Evolutionary conservation across 495 filamentous ascomycete genomes (phyloP).

Genomic region (Pyrenula aspistea): DNA sequence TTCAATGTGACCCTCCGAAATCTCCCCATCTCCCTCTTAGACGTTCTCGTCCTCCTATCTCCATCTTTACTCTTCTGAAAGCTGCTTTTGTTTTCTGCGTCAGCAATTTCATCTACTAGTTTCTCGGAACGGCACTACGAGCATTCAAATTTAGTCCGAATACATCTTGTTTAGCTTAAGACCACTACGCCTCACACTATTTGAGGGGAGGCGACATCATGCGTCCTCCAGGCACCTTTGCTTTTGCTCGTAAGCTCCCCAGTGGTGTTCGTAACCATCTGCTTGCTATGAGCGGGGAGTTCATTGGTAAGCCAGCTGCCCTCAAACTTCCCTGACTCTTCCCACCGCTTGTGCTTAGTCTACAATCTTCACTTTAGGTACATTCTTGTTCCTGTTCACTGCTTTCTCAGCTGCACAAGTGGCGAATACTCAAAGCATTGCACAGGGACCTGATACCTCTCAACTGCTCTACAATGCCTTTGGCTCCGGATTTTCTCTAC

Average conservation of each 20-base stretch:
- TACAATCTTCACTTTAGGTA: constrained; percentile 14
- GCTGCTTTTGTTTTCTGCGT: no score
- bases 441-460: constrained; percentile 19
- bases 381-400: constrained; percentile 74
- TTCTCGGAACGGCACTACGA: no score
- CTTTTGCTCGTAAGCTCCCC: constrained; percentile 4
- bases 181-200: no score
- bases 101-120: no score
- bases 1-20: no score
- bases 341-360: neutral
- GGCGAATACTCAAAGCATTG: constrained; percentile 38
- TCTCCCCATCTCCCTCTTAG: no score
- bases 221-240: neutral
- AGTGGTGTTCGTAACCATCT: constrained; percentile 32
- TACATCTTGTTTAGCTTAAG: no score
- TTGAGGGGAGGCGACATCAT: no score
- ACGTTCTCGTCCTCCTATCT: no score
- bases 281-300: constrained; percentile 55
- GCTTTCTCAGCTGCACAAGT: constrained; percentile 70
- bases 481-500: constrained; percentile 61
- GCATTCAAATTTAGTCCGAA: no score
- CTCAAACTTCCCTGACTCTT: neutral
- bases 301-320: constrained; percentile 35
- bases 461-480: constrained; percentile 58
- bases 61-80: no score